Base-by-base conservation (phyloP, 2,329 filamentous ascomycete genomes). In the Colletotrichum coccodes region DNA sequence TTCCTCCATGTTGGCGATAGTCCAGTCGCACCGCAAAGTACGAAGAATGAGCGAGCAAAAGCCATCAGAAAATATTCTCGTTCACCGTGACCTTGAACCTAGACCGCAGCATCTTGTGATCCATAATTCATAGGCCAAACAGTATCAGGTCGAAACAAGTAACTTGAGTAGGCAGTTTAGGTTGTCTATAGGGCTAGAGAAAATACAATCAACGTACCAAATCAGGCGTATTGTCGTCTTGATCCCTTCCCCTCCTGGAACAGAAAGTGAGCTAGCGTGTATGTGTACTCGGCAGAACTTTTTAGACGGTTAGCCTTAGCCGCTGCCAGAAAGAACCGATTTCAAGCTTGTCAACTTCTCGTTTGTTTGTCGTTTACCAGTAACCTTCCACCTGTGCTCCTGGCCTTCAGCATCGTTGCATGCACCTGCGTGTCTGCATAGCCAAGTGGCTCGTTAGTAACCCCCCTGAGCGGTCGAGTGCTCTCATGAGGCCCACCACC, bases 261-360 rank as follows among this genome's bases (percentile, higher is more conserved):
- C n/a, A 42, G 47, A 36, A 11, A 57, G 21, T 28, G 30, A 28
- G 9, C 32, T 68, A 53, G 62, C 54, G 26, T 14, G 52, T 47
- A 36, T 34, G 30, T 38, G 34, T 44, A 42, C 49, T 49, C 36
- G 63, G 21, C 54, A 52, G 34, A 67, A 30, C 72, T 74, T 73
- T 76, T 72, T 75, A 66, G 60, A 72, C 65, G 61, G 76, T 79
- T 78, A 79, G 77, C 75, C 62, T 76, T 64, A 72, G 75, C 42
- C 71, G 64, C 73, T 73, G 70, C 68, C 56, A 50, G 38, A 38
- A 73, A 40, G 54, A 42, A 61, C 50, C 12, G 30, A 74, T 73
- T 74, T 77, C 72, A 71, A 75, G 71, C 72, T 77, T 73, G 76
- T 78, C 77, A 78, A 79, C 74, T 78, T 77, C 74, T 79, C 3